These are phyloP conservation scores for Crucihimalaya himalaica DNA, from an alignment of 345 rosid species.

Conservation along the genomic window DNA sequence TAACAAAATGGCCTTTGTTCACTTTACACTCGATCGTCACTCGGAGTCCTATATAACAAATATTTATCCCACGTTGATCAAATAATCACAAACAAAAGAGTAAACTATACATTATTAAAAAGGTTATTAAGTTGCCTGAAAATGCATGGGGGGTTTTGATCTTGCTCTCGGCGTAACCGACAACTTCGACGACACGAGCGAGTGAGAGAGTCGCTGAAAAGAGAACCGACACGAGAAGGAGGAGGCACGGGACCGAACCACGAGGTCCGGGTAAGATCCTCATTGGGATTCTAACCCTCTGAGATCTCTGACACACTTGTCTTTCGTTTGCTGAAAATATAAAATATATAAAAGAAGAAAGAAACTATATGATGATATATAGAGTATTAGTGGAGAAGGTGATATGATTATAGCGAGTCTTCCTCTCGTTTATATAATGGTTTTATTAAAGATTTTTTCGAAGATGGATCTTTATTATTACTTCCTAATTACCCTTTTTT, in stretches of 20 bases:
- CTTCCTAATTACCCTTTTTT: neutral
- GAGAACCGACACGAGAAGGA: conserved; percentile 37
- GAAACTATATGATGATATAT: neutral
- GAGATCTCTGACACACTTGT: conserved; percentile 25
- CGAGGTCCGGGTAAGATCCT: conserved; percentile 45
- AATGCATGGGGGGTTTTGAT: conserved; percentile 54
- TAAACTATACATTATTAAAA: neutral
- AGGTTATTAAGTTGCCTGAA: conserved; percentile 47
- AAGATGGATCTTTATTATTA: conserved; percentile 9
- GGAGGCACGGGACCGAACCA: conserved; percentile 52
- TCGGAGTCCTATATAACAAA: conserved; percentile 53
- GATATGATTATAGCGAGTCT: conserved; percentile 28
- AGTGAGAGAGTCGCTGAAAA: conserved; percentile 44
- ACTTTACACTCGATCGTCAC: conserved; percentile 74
- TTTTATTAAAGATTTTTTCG: neutral
- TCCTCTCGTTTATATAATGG: conserved; percentile 37
- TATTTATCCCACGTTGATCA: conserved; percentile 2
- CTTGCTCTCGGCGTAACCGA: conserved; percentile 69
- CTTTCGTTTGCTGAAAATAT: conserved; percentile 8
- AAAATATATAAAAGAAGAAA: conserved; percentile 5
- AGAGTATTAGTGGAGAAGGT: conserved; percentile 22
- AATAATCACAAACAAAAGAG: neutral
- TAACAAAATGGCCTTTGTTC: conserved; percentile 54
- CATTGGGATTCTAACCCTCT: conserved; percentile 54
- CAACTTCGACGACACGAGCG: conserved; percentile 54